phyloP scores from a whole-genome alignment of 768 basidiomycete species.

The Dentipellis sp. region DNA sequence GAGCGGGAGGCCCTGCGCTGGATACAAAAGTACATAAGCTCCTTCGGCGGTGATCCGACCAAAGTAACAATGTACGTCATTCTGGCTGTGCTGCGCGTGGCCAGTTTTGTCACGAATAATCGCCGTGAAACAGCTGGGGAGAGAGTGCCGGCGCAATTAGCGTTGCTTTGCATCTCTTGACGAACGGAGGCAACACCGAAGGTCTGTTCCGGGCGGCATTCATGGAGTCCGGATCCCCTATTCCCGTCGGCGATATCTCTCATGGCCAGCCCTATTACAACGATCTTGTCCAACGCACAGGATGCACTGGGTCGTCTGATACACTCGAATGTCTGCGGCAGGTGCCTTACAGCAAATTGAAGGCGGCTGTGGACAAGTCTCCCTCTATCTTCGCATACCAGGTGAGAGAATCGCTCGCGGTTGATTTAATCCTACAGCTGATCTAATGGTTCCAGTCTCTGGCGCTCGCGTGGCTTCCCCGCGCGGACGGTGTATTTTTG shows the following conservation, averaged over 20 bases:
- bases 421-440: neutral
- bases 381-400: slow-evolving; percentile 22
- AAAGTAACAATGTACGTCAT: slow-evolving; percentile 20
- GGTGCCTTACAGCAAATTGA: slow-evolving; percentile 22
- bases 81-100: neutral
- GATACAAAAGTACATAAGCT: slow-evolving; percentile 30
- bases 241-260: slow-evolving; percentile 8
- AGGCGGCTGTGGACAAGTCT: slow-evolving; percentile 22
- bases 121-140: slow-evolving; percentile 17
- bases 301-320: slow-evolving; percentile 26
- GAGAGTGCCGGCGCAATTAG: slow-evolving; percentile 31
- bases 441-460: slow-evolving; percentile 13
- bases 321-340: slow-evolving; percentile 34
- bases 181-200: slow-evolving; percentile 15
- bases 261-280: slow-evolving; percentile 30
- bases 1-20: slow-evolving; percentile 29
- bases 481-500: slow-evolving; percentile 31
- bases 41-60: slow-evolving; percentile 30
- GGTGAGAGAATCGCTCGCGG: slow-evolving; percentile 9
- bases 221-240: slow-evolving; percentile 19
- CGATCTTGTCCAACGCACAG: slow-evolving; percentile 25
- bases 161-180: slow-evolving; percentile 20
- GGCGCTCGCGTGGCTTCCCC: slow-evolving; percentile 26
- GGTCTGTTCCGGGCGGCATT: slow-evolving; percentile 17
- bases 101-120: too few species aligned